These are phyloP conservation scores for Penicillium sp. DNA, from an alignment of 2,329 filamentous ascomycete genomes.

Conservation along the genomic window DNA sequence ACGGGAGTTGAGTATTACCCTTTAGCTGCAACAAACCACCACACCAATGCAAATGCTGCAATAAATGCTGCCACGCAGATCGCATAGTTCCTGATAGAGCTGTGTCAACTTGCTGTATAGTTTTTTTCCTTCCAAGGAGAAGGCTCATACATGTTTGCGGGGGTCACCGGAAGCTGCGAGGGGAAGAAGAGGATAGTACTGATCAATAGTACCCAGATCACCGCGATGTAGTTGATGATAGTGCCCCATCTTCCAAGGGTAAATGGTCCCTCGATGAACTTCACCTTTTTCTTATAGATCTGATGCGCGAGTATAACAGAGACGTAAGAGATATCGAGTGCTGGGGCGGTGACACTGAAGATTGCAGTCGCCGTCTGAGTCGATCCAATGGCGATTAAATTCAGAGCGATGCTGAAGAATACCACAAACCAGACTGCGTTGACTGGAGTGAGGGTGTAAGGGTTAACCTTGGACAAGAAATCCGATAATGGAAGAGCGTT, in stretches of 20 bases:
- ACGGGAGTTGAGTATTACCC: conserved; percentile 33
- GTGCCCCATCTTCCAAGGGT: conserved; percentile 59
- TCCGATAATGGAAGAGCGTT: conserved; percentile 63
- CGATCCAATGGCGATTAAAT: conserved; percentile 50
- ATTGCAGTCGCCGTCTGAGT: conserved; percentile 51
- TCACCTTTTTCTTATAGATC: conserved; percentile 54
- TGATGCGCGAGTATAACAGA: conserved; percentile 62
- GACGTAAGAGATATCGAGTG: conserved; percentile 57
- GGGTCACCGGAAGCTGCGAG: conserved; percentile 49
- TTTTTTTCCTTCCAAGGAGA: background rate
- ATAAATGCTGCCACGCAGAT: conserved; percentile 50
- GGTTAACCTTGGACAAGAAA: conserved; percentile 56
- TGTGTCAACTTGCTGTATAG: background rate
- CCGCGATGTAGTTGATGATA: conserved; percentile 57
- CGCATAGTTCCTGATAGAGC: conserved; percentile 48
- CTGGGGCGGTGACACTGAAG: conserved; percentile 56
- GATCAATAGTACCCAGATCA: conserved; percentile 65
- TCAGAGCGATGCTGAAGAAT: conserved; percentile 55
- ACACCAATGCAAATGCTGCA: conserved; percentile 51
- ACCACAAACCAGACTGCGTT: conserved; percentile 67
- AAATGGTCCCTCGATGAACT: conserved; percentile 60
- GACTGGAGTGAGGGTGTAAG: conserved; percentile 59
- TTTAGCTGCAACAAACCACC: conserved; percentile 50
- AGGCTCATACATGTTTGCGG: conserved; percentile 49
- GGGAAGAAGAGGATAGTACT: conserved; percentile 62